These are phyloP conservation scores for Heritiera fomes DNA, from an alignment of 345 rosid genomes.

Conservation along the genomic window DNA sequence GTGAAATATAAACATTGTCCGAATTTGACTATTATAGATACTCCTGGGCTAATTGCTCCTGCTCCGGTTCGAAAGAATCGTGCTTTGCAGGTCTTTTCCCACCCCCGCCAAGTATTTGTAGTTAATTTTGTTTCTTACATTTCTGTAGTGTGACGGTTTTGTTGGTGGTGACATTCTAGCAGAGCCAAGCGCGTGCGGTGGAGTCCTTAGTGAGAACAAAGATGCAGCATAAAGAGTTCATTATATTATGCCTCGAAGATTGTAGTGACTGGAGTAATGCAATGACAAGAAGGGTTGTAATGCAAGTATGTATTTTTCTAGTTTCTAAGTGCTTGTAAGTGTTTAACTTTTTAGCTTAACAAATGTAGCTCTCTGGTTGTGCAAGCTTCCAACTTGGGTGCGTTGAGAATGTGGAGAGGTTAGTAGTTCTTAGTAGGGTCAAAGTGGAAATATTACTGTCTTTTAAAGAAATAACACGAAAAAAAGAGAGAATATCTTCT, in stretches of 20 bases:
- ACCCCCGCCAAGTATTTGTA: background rate
- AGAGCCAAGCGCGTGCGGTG: conserved; percentile 93
- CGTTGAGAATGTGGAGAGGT: background rate
- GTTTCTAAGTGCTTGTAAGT: background rate
- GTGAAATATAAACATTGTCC: conserved; percentile 88
- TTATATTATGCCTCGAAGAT: conserved; percentile 94
- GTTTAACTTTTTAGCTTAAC: background rate
- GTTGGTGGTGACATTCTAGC: conserved; percentile 20
- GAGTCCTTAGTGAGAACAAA: conserved; percentile 87
- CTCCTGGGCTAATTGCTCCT: conserved; percentile 93
- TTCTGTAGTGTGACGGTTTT: conserved; percentile 6
- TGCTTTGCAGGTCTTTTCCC: conserved; percentile 58
- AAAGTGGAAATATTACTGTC: background rate
- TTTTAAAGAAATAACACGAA: background rate
- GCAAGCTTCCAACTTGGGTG: background rate
- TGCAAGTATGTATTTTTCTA: conserved; percentile 64
- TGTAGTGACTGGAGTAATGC: conserved; percentile 97
- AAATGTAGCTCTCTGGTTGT: background rate
- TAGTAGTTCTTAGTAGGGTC: background rate
- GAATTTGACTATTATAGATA: conserved; percentile 86
- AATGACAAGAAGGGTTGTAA: conserved; percentile 82
- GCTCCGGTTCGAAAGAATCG: conserved; percentile 82
- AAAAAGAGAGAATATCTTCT: background rate
- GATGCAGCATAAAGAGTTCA: conserved; percentile 95
- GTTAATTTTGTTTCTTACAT: background rate